These are phyloP conservation scores for Boeremia lycopersici DNA, from an alignment of 2,329 filamentous ascomycete species.

Conservation along the genomic window DNA sequence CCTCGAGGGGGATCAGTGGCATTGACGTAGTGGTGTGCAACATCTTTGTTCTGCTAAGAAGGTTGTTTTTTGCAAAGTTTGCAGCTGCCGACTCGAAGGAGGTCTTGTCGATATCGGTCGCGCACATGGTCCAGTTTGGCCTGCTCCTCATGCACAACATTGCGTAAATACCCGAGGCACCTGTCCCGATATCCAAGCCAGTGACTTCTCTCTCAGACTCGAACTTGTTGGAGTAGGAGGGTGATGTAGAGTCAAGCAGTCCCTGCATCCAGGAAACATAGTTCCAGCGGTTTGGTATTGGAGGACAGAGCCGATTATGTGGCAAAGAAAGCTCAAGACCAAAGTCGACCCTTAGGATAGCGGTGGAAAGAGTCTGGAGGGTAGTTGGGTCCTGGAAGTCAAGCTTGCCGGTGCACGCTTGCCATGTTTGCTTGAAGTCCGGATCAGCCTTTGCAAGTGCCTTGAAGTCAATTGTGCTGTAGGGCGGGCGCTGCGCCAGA, in stretches of 20 bases:
- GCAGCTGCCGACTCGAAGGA: slow-evolving; percentile 69
- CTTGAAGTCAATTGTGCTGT: slow-evolving; percentile 66
- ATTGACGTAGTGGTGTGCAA: slow-evolving; percentile 60
- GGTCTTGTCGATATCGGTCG: slow-evolving; percentile 73
- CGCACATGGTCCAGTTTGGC: slow-evolving; percentile 64
- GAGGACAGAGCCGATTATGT: slow-evolving; percentile 81
- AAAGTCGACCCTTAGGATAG: slow-evolving; percentile 78
- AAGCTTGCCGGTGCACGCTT: slow-evolving; percentile 61
- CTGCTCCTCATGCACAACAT: slow-evolving; percentile 75
- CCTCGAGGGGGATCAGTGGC: slow-evolving; percentile 68
- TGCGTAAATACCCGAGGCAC: slow-evolving; percentile 89
- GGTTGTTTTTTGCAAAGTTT: slow-evolving; percentile 71
- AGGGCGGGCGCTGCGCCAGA: slow-evolving; percentile 45
- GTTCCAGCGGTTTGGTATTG: slow-evolving; percentile 75
- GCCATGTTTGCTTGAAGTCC: slow-evolving; percentile 62
- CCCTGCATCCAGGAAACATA: slow-evolving; percentile 90
- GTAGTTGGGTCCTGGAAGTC: slow-evolving; percentile 81
- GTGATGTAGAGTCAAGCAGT: slow-evolving; percentile 73
- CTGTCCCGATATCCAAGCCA: slow-evolving; percentile 87
- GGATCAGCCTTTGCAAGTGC: slow-evolving; percentile 63
- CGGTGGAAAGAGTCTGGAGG: slow-evolving; percentile 78
- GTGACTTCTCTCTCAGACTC: slow-evolving; percentile 59
- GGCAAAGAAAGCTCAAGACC: slow-evolving; percentile 73
- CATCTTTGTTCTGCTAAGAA: slow-evolving; percentile 69
- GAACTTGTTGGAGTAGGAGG: slow-evolving; percentile 54